These are phyloP conservation scores for Dacryopinax spathularia DNA, from an alignment of 768 basidiomycete genomes.

Conservation along the genomic window DNA sequence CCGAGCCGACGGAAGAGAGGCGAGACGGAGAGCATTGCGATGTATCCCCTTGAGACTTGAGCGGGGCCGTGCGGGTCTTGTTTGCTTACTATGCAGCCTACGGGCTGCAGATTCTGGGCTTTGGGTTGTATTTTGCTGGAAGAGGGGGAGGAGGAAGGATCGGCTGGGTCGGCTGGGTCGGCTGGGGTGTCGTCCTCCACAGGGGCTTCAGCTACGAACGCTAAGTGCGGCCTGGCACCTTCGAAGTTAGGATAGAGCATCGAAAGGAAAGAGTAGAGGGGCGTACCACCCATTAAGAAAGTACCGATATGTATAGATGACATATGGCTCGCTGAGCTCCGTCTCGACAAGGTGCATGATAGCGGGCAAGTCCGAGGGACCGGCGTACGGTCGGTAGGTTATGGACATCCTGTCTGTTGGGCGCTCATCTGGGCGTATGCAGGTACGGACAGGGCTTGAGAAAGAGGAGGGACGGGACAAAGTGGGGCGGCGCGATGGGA, in stretches of 20 bases:
- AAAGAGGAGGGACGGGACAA: too few species aligned
- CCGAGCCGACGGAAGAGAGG: constrained; percentile 76
- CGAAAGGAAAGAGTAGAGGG: constrained; percentile 6
- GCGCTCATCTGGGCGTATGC: too few species aligned
- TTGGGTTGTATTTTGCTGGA: neutral
- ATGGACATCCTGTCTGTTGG: too few species aligned
- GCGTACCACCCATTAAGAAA: constrained; percentile 90
- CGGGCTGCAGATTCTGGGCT: constrained; percentile 45
- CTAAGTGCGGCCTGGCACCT: constrained; percentile 81
- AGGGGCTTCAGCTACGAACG: constrained; percentile 38
- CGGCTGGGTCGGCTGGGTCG: neutral
- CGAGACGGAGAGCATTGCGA: constrained; percentile 91
- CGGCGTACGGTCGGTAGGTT: constrained; percentile 56
- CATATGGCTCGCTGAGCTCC: constrained; percentile 91
- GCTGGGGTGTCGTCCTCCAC: neutral
- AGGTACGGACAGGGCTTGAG: too few species aligned
- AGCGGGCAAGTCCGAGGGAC: constrained; percentile 63
- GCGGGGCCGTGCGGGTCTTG: constrained; percentile 71
- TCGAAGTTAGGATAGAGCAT: constrained; percentile 13
- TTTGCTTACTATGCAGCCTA: constrained; percentile 95
- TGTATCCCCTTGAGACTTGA: constrained; percentile 73
- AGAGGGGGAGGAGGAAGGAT: neutral
- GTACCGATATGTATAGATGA: constrained; percentile 91
- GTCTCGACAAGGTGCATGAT: constrained; percentile 81
- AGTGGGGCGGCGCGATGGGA: too few species aligned